A percentile compares a stretch with the other conserved stretches of the same genome.
Conservation (phyloP, 768 basidiomycete genomes). For the Lactarius hatsudake region DNA sequence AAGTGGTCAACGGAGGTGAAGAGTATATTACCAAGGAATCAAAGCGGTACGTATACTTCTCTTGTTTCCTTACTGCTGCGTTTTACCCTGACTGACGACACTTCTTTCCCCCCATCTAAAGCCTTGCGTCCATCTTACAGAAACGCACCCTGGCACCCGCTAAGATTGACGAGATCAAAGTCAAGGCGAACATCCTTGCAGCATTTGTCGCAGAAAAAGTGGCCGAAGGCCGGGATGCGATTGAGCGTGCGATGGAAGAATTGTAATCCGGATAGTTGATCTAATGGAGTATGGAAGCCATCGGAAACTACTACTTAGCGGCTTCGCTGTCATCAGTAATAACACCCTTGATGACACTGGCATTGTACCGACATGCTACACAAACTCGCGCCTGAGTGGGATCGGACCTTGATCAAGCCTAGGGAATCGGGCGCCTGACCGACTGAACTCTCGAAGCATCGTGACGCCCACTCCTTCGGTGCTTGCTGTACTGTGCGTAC, state of each 20-base stretch:
- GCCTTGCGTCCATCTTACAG: slow-evolving; percentile 70
- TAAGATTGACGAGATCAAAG: slow-evolving; percentile 91
- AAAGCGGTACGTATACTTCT: slow-evolving; percentile 55
- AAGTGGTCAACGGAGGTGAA: slow-evolving; percentile 66
- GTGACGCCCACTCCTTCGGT: too few species aligned
- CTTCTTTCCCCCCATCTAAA: slow-evolving; percentile 33
- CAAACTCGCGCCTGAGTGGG: too few species aligned
- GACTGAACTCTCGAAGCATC: too few species aligned
- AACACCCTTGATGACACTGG: too few species aligned
- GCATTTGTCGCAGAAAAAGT: slow-evolving; percentile 49
- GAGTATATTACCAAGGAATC: slow-evolving; percentile 84
- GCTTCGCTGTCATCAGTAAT: too few species aligned
- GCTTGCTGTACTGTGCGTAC: too few species aligned
- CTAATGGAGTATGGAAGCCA: too few species aligned
- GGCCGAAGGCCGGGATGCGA: slow-evolving; percentile 32
- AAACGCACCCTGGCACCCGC: slow-evolving; percentile 72
- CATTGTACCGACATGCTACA: too few species aligned
- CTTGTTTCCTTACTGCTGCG: background rate
- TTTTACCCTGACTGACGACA: slow-evolving; percentile 24
- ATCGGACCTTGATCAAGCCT: too few species aligned
- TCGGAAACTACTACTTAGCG: too few species aligned
- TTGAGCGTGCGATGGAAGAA: slow-evolving; percentile 28
- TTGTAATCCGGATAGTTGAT: slow-evolving; percentile 18
- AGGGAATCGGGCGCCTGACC: too few species aligned
- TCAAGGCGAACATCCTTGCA: slow-evolving; percentile 82